phyloP scores from a whole-genome alignment of 495 filamentous ascomycete species.

The Neurospora sp. region DNA sequence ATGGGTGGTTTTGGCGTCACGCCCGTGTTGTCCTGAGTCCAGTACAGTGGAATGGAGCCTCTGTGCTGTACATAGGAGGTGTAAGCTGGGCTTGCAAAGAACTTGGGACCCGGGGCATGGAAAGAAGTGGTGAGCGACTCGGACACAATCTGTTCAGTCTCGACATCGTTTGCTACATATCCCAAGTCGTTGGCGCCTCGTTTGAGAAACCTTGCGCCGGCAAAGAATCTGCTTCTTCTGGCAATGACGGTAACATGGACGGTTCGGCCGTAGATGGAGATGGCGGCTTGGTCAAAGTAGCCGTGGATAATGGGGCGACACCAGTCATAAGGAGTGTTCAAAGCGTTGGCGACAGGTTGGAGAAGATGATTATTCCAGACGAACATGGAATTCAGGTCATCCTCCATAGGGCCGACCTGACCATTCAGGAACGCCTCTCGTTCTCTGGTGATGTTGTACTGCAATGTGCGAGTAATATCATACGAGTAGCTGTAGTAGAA shows the following conservation, averaged over 20 bases:
- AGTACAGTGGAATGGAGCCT: constrained; percentile 92
- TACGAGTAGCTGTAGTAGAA: constrained; percentile 99
- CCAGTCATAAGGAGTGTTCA: constrained; percentile 87
- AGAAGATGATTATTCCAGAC: constrained; percentile 94
- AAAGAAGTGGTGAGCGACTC: constrained; percentile 91
- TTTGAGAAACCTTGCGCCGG: constrained; percentile 89
- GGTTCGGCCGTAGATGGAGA: constrained; percentile 72
- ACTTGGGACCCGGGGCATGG: constrained; percentile 76
- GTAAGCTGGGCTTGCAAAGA: constrained; percentile 81
- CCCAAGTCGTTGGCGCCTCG: constrained; percentile 91
- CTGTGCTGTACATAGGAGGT: constrained; percentile 96
- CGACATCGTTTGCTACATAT: constrained; percentile 98
- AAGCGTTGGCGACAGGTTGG: constrained; percentile 53
- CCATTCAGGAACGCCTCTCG: constrained; percentile 57
- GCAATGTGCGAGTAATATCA: constrained; percentile 85
- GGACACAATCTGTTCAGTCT: constrained; percentile 96
- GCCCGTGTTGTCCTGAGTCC: constrained; percentile 94
- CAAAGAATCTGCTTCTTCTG: constrained; percentile 84
- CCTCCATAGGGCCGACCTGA: constrained; percentile 41
- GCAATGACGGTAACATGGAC: constrained; percentile 92
- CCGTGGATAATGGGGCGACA: constrained; percentile 94
- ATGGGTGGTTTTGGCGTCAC: constrained; percentile 95
- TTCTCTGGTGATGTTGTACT: constrained; percentile 84
- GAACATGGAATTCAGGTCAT: constrained; percentile 89
- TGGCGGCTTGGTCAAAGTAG: constrained; percentile 82